These are phyloP conservation scores for Obelidium mucronatum DNA, from an alignment of 192 early-diverging fungal genomes.

Conservation along the genomic window DNA sequence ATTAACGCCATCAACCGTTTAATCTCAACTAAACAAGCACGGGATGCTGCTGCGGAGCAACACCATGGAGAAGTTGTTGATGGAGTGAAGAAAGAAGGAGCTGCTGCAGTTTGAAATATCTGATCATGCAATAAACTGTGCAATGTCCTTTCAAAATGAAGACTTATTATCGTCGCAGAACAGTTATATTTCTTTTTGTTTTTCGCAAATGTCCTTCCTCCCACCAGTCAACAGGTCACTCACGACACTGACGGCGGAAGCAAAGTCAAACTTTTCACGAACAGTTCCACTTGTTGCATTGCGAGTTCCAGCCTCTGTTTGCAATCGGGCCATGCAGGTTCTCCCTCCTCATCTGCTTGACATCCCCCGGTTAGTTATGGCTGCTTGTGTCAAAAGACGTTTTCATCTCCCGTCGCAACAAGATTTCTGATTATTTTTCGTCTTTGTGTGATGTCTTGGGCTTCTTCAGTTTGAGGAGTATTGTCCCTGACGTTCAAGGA, in stretches of 20 bases:
- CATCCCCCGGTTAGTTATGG: constrained; percentile 10
- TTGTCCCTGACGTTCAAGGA: not conserved
- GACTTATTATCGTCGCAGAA: not conserved
- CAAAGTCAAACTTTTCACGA: constrained; percentile 54
- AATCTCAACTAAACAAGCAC: constrained; percentile 33
- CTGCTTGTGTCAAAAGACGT: not conserved
- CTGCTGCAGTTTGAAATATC: constrained; percentile 21
- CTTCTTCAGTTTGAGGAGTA: not conserved
- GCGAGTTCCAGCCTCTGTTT: constrained; percentile 63
- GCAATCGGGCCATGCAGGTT: constrained; percentile 57
- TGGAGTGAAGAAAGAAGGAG: constrained; percentile 14
- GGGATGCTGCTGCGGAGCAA: not conserved
- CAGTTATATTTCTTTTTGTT: too few species aligned
- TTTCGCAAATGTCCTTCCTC: too few species aligned
- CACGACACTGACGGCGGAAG: constrained; percentile 66
- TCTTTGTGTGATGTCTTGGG: too few species aligned
- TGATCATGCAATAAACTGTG: too few species aligned
- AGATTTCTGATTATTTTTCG: too few species aligned
- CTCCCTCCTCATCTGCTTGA: constrained; percentile 35
- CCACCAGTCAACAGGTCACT: constrained; percentile 75
- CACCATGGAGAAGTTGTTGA: not conserved
- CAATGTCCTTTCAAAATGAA: too few species aligned
- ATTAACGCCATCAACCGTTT: constrained; percentile 85
- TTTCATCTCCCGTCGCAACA: not conserved
- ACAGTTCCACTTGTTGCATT: constrained; percentile 70